Evolutionary conservation across 129 eudicot species (phyloP).

Genomic region (Flaveria trinervia): DNA sequence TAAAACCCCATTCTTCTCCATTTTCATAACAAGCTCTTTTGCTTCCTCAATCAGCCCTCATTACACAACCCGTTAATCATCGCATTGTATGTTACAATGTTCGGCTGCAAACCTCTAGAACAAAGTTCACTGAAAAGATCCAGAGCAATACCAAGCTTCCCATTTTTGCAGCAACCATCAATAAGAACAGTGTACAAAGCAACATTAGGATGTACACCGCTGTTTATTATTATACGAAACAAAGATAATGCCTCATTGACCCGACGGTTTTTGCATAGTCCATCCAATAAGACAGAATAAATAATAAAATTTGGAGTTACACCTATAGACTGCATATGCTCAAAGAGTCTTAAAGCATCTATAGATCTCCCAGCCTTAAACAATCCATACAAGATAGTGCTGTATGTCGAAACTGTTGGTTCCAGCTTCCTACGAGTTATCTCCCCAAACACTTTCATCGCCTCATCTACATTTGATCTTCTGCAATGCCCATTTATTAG

Average conservation of each 20-base stretch:
- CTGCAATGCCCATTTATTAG: slow-evolving; percentile 43
- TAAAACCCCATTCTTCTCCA: slow-evolving; percentile 43
- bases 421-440: slow-evolving; percentile 30
- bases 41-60: slow-evolving; percentile 41
- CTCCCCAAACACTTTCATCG: slow-evolving; percentile 28
- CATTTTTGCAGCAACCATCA: slow-evolving; percentile 35
- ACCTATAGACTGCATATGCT: slow-evolving; percentile 31
- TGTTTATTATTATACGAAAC: slow-evolving; percentile 34
- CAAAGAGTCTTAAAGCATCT: slow-evolving; percentile 32
- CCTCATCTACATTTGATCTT: slow-evolving; percentile 27
- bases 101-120: slow-evolving; percentile 38
- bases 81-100: slow-evolving; percentile 30
- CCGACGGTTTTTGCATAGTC: slow-evolving; percentile 40
- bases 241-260: slow-evolving; percentile 41
- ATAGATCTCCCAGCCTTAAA: slow-evolving; percentile 28
- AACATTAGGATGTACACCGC: slow-evolving; percentile 30
- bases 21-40: slow-evolving; percentile 40
- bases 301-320: slow-evolving; percentile 29
- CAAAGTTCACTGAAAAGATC: slow-evolving; percentile 30
- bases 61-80: slow-evolving; percentile 47
- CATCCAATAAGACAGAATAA: slow-evolving; percentile 41
- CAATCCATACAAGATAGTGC: slow-evolving; percentile 35
- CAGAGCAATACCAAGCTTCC: slow-evolving; percentile 28
- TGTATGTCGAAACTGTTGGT: slow-evolving; percentile 34
- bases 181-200: slow-evolving; percentile 33